phyloP scores from a whole-genome alignment of 768 basidiomycete species.

The Termitomyces sp. region DNA sequence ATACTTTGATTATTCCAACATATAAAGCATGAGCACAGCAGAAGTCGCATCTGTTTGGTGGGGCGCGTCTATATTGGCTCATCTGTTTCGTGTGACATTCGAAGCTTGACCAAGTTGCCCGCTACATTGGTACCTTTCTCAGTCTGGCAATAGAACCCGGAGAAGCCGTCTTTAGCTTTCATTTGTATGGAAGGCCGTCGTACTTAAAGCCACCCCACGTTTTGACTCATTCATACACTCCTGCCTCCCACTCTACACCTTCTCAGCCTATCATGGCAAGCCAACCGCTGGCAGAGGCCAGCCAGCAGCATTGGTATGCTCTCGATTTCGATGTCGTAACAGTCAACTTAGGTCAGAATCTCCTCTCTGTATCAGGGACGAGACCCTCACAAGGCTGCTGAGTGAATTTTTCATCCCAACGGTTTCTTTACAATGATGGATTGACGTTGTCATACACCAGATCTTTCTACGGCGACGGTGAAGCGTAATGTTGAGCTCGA shows the following conservation, averaged over 20 bases:
- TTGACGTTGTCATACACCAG: conserved; percentile 26
- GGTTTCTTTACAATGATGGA: background rate
- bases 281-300: conserved; percentile 51
- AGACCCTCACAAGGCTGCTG: conserved; percentile 54
- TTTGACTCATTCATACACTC: conserved; percentile 28
- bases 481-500: conserved; percentile 61
- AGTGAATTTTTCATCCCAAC: conserved; percentile 28
- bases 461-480: conserved; percentile 57
- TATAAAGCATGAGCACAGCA: conserved; percentile 10
- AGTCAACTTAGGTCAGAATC: conserved; percentile 10
- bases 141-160: conserved; percentile 46
- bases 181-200: conserved; percentile 38
- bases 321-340: conserved; percentile 1
- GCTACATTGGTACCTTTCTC: conserved; percentile 36
- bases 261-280: conserved; percentile 44
- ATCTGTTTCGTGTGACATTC: conserved; percentile 36
- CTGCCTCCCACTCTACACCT: conserved; percentile 33
- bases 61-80: conserved; percentile 6
- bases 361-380: conserved; percentile 45
- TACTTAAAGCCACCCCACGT: conserved; percentile 39
- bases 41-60: conserved; percentile 2
- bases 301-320: conserved; percentile 61
- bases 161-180: conserved; percentile 48
- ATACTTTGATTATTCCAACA: conserved; percentile 9
- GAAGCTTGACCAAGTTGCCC: conserved; percentile 39